A percentile compares a stretch with the other conserved stretches of the same genome.
phyloP scores from a whole-genome alignment of 2,329 filamentous ascomycete species.

The Botrytis pseudocinerea region DNA sequence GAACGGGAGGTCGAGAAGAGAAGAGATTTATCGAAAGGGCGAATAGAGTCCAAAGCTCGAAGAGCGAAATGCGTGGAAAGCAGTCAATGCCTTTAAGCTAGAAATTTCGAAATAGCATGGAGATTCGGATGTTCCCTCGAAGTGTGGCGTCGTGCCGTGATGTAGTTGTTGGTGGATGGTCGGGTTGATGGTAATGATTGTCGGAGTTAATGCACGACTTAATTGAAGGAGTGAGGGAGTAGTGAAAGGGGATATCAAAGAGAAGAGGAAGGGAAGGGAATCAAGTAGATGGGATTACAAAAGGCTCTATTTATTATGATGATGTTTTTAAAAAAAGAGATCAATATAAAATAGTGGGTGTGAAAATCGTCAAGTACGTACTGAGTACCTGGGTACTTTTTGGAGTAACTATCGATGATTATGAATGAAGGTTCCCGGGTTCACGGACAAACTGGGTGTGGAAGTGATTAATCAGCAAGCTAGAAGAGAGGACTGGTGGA shows the following conservation, averaged over 20 bases:
- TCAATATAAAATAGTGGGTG: background rate
- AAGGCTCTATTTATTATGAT: background rate
- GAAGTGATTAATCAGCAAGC: background rate
- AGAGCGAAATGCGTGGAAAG: background rate
- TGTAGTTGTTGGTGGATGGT: background rate
- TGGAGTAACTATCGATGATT: background rate
- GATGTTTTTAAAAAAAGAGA: background rate
- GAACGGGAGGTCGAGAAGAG: background rate
- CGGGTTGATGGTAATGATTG: background rate
- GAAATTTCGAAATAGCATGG: conserved; percentile 1
- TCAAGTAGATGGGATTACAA: background rate
- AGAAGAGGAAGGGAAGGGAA: background rate
- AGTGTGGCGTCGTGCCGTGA: conserved; percentile 6
- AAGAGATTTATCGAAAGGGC: background rate
- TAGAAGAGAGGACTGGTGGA: background rate
- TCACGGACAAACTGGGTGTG: background rate
- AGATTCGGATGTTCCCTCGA: background rate
- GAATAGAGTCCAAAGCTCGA: background rate
- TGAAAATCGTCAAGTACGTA: background rate
- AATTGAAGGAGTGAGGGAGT: conserved; percentile 1
- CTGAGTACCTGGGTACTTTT: background rate
- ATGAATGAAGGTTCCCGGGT: background rate
- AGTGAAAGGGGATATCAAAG: background rate
- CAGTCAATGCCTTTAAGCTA: conserved; percentile 16
- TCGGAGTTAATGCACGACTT: conserved; percentile 12